These are phyloP conservation scores for Apiospora arundinis DNA, from an alignment of 2,329 filamentous ascomycete genomes.

Conservation along the genomic window DNA sequence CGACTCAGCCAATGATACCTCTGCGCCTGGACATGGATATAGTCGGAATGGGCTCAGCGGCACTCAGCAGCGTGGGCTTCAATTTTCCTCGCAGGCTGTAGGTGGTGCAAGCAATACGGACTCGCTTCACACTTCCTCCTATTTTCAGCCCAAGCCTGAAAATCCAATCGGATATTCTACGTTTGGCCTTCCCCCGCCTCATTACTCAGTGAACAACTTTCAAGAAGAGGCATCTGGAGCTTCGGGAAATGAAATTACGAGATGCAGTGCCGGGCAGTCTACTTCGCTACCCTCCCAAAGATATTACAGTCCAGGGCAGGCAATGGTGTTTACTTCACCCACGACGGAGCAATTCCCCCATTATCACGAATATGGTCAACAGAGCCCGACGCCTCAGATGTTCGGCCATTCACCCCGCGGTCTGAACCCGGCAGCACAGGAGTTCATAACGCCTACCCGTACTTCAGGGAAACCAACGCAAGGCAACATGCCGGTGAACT, in stretches of 20 bases:
- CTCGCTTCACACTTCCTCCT: not conserved
- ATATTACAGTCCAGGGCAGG: not conserved
- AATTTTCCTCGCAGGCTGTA: not conserved
- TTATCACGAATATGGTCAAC: not conserved
- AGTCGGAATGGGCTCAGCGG: not conserved
- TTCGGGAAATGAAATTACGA: not conserved
- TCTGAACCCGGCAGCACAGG: constrained; percentile 3
- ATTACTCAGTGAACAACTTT: not conserved
- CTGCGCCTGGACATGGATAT: not conserved
- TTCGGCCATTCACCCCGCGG: not conserved
- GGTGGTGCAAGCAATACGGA: not conserved
- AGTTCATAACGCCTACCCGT: constrained; percentile 8
- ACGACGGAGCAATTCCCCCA: not conserved
- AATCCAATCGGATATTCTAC: constrained; percentile 16
- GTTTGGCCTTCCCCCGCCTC: not conserved
- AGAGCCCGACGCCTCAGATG: not conserved
- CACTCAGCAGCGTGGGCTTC: not conserved
- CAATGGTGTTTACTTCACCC: not conserved
- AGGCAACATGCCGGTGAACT: not conserved
- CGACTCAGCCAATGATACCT: not conserved
- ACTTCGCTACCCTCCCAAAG: not conserved
- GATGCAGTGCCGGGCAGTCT: not conserved
- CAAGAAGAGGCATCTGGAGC: not conserved
- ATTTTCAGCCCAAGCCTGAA: not conserved
- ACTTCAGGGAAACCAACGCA: not conserved